A percentile compares a stretch with the other conserved stretches of the same genome.
These are phyloP conservation scores for Arthrobotrys sphaeroides DNA, from an alignment of 2,329 filamentous ascomycete species.

Conservation along the genomic window DNA sequence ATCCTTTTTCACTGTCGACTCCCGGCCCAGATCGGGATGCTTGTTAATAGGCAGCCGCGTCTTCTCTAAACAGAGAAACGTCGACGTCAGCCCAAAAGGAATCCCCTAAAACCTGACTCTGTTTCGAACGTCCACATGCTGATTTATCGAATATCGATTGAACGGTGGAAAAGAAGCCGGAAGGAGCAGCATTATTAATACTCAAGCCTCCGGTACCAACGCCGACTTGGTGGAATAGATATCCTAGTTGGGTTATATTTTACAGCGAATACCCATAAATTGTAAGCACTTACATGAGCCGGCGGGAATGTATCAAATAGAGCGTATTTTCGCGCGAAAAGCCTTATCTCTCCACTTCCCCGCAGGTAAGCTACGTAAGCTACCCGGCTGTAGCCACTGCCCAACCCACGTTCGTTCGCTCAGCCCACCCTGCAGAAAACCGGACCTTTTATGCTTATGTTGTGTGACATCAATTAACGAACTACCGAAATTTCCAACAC, in stretches of 20 bases:
- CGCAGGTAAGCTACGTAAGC: neutral
- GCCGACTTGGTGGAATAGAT: neutral
- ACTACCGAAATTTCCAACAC: slow-evolving; percentile 27
- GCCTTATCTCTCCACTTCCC: neutral
- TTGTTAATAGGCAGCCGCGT: too few relatives aligned
- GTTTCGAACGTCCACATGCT: neutral
- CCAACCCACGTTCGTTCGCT: neutral
- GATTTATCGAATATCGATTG: neutral
- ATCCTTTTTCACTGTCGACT: too few relatives aligned
- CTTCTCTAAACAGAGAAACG: too few relatives aligned
- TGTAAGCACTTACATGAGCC: neutral
- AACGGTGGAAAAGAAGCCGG: neutral
- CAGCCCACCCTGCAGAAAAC: slow-evolving; percentile 1
- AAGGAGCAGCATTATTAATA: neutral
- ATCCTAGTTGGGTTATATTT: neutral
- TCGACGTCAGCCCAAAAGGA: neutral
- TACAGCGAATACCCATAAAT: neutral
- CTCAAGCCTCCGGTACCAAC: neutral
- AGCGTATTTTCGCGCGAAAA: neutral
- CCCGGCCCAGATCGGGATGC: too few relatives aligned
- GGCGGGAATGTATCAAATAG: neutral
- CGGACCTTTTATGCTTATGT: slow-evolving; percentile 8
- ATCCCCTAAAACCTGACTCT: neutral
- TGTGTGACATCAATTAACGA: slow-evolving; percentile 30
- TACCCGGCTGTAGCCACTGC: neutral